Percentiles rank a stretch among this genome's conserved stretches.
Evolutionary conservation across 495 filamentous ascomycete species (phyloP).

Genomic region (Aspergillus heteromorphus): DNA sequence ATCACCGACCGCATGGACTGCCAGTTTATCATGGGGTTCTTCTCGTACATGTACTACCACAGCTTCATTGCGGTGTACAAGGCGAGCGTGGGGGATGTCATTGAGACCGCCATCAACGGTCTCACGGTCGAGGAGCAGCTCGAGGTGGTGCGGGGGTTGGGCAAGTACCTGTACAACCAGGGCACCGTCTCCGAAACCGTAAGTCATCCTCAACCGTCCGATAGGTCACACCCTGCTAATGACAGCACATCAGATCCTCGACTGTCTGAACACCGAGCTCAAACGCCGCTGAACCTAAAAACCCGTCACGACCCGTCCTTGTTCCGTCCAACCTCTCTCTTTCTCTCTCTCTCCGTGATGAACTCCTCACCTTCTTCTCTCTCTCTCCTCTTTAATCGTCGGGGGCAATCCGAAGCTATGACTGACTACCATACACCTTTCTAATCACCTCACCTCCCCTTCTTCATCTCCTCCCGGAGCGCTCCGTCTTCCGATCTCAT

Average conservation of each 20-base stretch:
- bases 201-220: conserved; percentile 16
- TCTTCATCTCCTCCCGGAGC: conserved; percentile 1
- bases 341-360: conserved; percentile 9
- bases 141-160: conserved; percentile 76
- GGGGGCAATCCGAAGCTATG: neutral
- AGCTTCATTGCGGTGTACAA: conserved; percentile 90
- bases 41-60: conserved; percentile 96
- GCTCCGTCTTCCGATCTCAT: neutral
- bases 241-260: conserved; percentile 30
- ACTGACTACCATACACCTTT: conserved; percentile 1
- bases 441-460: conserved; percentile 13
- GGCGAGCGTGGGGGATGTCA: conserved; percentile 73
- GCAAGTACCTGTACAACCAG: conserved; percentile 83
- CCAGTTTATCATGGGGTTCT: conserved; percentile 99
- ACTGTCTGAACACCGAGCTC: conserved; percentile 39
- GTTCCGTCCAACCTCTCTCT: too few species aligned
- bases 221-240: conserved; percentile 10
- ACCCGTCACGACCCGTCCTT: conserved; percentile 20
- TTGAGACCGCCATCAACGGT: conserved; percentile 84
- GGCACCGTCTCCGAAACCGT: conserved; percentile 62
- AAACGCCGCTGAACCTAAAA: conserved; percentile 29
- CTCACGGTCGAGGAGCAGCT: conserved; percentile 79
- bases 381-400: conserved; percentile 1
- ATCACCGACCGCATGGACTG: conserved; percentile 99
- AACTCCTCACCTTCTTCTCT: neutral